Conservation (phyloP, 208 protist genomes). For the Acanthamoeba culbertsoni region DNA sequence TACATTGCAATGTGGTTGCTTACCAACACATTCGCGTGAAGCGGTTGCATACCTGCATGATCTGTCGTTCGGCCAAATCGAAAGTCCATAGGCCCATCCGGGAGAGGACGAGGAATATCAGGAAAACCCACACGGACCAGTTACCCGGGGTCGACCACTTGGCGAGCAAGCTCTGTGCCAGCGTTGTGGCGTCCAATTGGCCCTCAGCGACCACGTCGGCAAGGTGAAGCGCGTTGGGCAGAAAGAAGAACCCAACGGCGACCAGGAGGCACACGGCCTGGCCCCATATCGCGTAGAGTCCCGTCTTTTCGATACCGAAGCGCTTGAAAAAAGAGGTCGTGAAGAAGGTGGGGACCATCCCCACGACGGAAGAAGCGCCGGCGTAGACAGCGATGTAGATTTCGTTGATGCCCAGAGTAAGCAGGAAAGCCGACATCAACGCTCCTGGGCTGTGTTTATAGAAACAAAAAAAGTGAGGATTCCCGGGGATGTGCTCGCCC, state of each 20-base stretch:
- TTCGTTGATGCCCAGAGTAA: constrained; percentile 24
- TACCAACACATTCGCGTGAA: background rate
- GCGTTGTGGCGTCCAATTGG: background rate
- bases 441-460: background rate
- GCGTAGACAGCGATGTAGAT: background rate
- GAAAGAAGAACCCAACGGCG: constrained; percentile 17
- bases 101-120: constrained; percentile 13
- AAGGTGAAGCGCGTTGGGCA: background rate
- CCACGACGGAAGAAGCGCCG: background rate
- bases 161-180: background rate
- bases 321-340: background rate
- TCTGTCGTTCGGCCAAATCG: constrained; percentile 36
- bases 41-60: background rate
- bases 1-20: background rate
- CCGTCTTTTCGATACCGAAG: constrained; percentile 1
- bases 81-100: constrained; percentile 27
- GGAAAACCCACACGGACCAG: constrained; percentile 37
- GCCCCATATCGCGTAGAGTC: background rate
- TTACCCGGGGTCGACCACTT: background rate
- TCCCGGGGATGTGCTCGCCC: background rate
- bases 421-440: constrained; percentile 21
- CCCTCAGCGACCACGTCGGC: background rate
- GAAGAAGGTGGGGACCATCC: constrained; percentile 45
- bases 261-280: background rate
- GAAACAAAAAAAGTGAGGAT: background rate